A percentile compares a stretch with the other conserved stretches of the same genome.
phyloP scores from a whole-genome alignment of 2,329 filamentous ascomycete genomes.

The Scopulariopsis brevicaulis region DNA sequence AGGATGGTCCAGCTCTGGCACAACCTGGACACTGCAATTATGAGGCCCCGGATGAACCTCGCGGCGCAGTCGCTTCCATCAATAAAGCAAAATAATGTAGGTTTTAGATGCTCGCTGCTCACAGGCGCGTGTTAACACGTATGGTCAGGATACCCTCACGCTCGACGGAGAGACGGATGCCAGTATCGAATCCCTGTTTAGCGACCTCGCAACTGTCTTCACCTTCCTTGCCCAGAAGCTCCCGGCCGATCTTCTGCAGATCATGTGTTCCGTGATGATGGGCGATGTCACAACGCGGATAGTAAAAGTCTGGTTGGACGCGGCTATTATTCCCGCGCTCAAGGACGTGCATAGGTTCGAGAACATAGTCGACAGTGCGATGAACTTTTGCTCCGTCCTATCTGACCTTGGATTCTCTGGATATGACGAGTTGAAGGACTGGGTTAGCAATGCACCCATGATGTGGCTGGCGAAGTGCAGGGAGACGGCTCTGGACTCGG shows the following conservation, averaged over 20 bases:
- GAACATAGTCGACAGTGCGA: slow-evolving; percentile 51
- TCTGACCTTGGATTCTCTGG: slow-evolving; percentile 51
- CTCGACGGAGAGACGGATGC: slow-evolving; percentile 29
- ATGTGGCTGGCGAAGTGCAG: slow-evolving; percentile 80
- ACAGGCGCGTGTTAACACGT: slow-evolving; percentile 4
- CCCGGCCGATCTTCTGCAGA: slow-evolving; percentile 40
- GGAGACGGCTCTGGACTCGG: slow-evolving; percentile 64
- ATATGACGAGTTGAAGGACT: slow-evolving; percentile 56
- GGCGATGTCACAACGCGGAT: slow-evolving; percentile 56
- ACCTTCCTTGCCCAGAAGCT: slow-evolving; percentile 39
- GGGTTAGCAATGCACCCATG: slow-evolving; percentile 68
- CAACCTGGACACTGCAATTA: slow-evolving; percentile 47
- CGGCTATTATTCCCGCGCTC: slow-evolving; percentile 64
- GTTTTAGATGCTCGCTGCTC: slow-evolving; percentile 8
- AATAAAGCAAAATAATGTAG: slow-evolving; percentile 30
- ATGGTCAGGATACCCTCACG: slow-evolving; percentile 27
- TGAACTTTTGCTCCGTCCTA: slow-evolving; percentile 52
- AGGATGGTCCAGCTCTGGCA: slow-evolving; percentile 51
- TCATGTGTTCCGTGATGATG: slow-evolving; percentile 60
- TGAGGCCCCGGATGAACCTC: slow-evolving; percentile 46
- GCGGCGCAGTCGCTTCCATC: slow-evolving; percentile 18
- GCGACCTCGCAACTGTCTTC: slow-evolving; percentile 40
- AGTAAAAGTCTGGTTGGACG: slow-evolving; percentile 63
- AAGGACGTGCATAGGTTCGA: slow-evolving; percentile 63
- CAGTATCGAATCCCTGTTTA: slow-evolving; percentile 37